Evolutionary conservation across 768 basidiomycete species (phyloP), one percentile per base, ranked within the genome.

Genomic region (Pleurotus tuoliensis): DNA sequence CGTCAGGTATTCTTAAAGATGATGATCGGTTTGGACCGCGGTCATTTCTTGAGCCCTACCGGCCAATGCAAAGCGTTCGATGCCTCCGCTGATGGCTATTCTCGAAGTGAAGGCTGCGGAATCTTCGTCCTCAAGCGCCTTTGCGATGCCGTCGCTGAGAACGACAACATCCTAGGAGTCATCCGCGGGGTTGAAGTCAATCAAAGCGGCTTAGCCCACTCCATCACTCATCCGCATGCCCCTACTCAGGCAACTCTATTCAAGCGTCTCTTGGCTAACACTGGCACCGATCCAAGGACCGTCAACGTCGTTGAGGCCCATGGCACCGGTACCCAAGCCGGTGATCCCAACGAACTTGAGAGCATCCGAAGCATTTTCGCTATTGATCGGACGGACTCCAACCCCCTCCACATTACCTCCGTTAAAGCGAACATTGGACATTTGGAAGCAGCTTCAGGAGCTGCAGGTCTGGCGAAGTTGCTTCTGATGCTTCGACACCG

Each of bases 361-460:
- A 83, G 84, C 47, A 79, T 90, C 56, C 76, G 86, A 37, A 71
- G 66, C 13, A 78, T 84, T 25, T 78, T 90, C 56, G 72, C 76
- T 2, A 59, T 59, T 34, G 67, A 71, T 45, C 78, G 81, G 44
- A 63, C 69, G 2, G 54, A 63, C 11, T 65, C 69, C 56, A 82
- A 83, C 54, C 80, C 80, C 8, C 79, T 91, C 16, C 79, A 88
- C 61, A 68, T 90, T 18, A 83, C 84, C 5, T 87, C 85, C 2
- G 72, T 90, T 61, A 90, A 90, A 61, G 84, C 80, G 7, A 90
- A 89, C 63, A 80, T 90, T 20, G 88, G 89, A 0, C 89, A 91
- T 63, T 71, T 86, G 3, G 90, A 89, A 64, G 86, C 87, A 1
- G 88, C 88, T 11, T 89, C 88, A 9, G 88, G 90, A 1, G 80